A percentile compares a stretch with the other conserved stretches of the same genome.
Evolutionary conservation across 192 early-diverging fungal genomes (phyloP).

Genomic region (Chytriomyces sp.): DNA sequence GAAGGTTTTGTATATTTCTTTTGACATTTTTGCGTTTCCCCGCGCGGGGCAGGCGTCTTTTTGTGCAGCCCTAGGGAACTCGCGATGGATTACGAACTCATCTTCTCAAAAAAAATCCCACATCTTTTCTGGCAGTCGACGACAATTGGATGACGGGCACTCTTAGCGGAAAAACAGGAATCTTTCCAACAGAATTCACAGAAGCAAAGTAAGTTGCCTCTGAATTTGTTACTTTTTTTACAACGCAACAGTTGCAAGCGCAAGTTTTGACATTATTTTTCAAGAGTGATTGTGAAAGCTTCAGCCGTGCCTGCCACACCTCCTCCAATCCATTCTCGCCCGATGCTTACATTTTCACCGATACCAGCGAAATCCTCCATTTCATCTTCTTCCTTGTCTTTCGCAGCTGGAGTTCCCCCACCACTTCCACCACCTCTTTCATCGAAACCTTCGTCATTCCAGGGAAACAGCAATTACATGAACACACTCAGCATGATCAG

Average conservation of each 20-base stretch:
- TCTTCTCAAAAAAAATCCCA: neutral
- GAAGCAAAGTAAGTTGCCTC: slow-evolving; percentile 27
- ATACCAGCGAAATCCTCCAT: neutral
- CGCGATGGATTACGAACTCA: neutral
- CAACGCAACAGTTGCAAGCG: too few species aligned
- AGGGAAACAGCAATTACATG: neutral
- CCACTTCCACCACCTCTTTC: neutral
- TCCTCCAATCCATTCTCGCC: neutral
- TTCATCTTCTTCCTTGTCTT: neutral
- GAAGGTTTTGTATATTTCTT: slow-evolving; percentile 28
- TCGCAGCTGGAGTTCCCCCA: neutral
- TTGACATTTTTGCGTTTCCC: neutral
- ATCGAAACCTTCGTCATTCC: neutral
- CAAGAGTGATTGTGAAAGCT: too few species aligned
- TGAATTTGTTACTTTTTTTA: neutral
- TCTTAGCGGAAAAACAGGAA: slow-evolving; percentile 29
- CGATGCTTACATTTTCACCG: neutral
- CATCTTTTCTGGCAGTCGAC: slow-evolving; percentile 22
- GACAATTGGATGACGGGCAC: slow-evolving; percentile 38
- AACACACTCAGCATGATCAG: too few species aligned
- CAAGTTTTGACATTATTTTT: too few species aligned
- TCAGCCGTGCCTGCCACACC: neutral
- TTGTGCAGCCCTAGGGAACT: too few species aligned
- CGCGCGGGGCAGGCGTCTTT: too few species aligned
- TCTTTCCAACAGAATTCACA: slow-evolving; percentile 39